phyloP scores from a whole-genome alignment of 2,329 filamentous ascomycete species.

The Triangularia setosa region DNA sequence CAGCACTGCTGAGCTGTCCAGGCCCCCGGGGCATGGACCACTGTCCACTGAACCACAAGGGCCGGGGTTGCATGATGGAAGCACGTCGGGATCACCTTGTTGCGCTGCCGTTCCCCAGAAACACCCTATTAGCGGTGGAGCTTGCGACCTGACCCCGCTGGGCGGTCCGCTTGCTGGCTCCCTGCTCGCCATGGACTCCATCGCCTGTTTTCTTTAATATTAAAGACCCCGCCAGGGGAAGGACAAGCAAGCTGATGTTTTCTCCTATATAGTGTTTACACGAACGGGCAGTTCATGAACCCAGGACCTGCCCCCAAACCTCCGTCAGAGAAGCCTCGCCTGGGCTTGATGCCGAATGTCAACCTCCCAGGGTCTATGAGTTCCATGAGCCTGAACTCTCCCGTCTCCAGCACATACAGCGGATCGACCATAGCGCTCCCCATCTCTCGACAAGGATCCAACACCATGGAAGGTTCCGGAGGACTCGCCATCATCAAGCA shows the following conservation, averaged over 20 bases:
- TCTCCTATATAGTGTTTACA: slow-evolving; percentile 46
- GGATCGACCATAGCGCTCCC: slow-evolving; percentile 70
- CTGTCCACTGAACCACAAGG: not conserved
- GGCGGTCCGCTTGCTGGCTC: slow-evolving; percentile 3
- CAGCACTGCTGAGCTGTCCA: not conserved
- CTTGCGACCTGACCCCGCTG: slow-evolving; percentile 1
- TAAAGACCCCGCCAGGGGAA: slow-evolving; percentile 7
- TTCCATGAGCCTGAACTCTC: slow-evolving; percentile 67
- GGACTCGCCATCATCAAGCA: slow-evolving; percentile 75
- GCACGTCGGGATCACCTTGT: slow-evolving; percentile 1
- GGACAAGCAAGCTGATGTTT: slow-evolving; percentile 14
- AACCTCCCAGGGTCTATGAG: slow-evolving; percentile 64
- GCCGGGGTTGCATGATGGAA: slow-evolving; percentile 4
- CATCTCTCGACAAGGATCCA: slow-evolving; percentile 58
- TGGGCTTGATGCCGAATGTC: slow-evolving; percentile 73
- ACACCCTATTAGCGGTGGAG: slow-evolving; percentile 7
- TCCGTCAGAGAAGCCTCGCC: slow-evolving; percentile 75
- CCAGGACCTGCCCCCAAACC: slow-evolving; percentile 90
- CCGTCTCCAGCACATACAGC: slow-evolving; percentile 57
- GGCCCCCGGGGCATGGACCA: not conserved
- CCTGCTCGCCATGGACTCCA: slow-evolving; percentile 1
- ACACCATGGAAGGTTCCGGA: slow-evolving; percentile 52
- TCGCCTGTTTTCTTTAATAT: slow-evolving; percentile 2
- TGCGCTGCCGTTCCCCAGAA: slow-evolving; percentile 2
- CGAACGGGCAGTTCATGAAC: slow-evolving; percentile 81